phyloP scores from a whole-genome alignment of 805 yeast genomes.

The Vanderwaltozyma polyspora region DNA sequence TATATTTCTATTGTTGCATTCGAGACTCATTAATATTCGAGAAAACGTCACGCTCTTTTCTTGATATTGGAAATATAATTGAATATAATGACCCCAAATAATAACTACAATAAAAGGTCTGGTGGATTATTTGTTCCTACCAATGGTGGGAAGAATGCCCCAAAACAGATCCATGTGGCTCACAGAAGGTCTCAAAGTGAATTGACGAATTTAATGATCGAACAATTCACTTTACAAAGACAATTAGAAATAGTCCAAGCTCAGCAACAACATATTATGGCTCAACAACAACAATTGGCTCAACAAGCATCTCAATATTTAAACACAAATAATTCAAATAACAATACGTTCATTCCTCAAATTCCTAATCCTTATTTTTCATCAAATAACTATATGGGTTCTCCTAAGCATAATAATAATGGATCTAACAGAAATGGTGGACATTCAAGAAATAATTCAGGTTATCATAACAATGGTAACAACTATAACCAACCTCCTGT shows the following conservation, averaged over 20 bases:
- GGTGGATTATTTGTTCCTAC: constrained; percentile 10
- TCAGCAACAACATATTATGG: constrained; percentile 70
- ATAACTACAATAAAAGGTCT: background rate
- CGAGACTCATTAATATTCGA: no score
- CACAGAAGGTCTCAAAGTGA: constrained; percentile 92
- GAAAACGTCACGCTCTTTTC: no score
- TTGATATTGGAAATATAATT: no score
- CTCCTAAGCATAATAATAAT: background rate
- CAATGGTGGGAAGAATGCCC: constrained; percentile 32
- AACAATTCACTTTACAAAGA: constrained; percentile 76
- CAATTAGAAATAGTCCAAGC: constrained; percentile 85
- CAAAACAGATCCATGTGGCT: constrained; percentile 77
- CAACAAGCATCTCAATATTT: constrained; percentile 47
- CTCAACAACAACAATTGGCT: constrained; percentile 31
- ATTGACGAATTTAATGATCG: constrained; percentile 83
- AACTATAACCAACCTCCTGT: constrained; percentile 10
- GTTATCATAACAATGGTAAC: constrained; percentile 17
- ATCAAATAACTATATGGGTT: constrained; percentile 22
- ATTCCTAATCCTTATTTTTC: constrained; percentile 20
- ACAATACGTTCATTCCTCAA: constrained; percentile 14
- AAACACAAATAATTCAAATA: constrained; percentile 5
- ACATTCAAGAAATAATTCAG: constrained; percentile 29
- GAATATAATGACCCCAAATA: background rate
- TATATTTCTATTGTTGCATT: no score
- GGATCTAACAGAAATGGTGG: constrained; percentile 19